Evolutionary conservation across 768 basidiomycete species (phyloP).

Genomic region (Chalciporus pseudorubinellus): DNA sequence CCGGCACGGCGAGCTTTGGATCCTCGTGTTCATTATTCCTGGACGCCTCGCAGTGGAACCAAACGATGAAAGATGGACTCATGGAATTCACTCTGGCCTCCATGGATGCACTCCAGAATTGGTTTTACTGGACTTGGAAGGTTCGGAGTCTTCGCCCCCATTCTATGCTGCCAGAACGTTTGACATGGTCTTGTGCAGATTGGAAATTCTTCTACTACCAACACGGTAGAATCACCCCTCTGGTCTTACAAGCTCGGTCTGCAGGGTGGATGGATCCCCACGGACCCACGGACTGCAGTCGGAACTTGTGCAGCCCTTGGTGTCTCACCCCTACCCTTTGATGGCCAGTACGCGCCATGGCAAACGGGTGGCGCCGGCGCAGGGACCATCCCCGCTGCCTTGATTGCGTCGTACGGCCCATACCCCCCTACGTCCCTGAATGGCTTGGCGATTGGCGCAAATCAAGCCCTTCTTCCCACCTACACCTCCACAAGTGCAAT

Average conservation of each 20-base stretch:
- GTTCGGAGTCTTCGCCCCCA: constrained; percentile 22
- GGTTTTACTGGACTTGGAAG: constrained; percentile 84
- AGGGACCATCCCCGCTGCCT: constrained; percentile 44
- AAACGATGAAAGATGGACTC: constrained; percentile 50
- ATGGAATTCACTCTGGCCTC: constrained; percentile 49
- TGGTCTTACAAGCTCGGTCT: constrained; percentile 76
- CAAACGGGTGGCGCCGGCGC: constrained; percentile 67
- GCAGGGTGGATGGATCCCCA: constrained; percentile 74
- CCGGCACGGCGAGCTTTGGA: constrained; percentile 25
- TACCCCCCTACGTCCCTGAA: constrained; percentile 57
- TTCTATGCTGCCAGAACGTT: not conserved
- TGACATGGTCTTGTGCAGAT: constrained; percentile 36
- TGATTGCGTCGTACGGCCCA: constrained; percentile 38
- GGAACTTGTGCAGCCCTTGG: constrained; percentile 66
- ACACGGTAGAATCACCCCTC: constrained; percentile 49
- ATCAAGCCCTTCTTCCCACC: constrained; percentile 46
- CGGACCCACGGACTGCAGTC: constrained; percentile 62
- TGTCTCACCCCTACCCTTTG: constrained; percentile 40
- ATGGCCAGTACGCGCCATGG: constrained; percentile 56
- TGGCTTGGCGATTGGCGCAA: constrained; percentile 39
- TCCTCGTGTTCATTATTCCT: constrained; percentile 41
- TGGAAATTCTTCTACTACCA: constrained; percentile 53
- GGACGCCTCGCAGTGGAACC: constrained; percentile 53
- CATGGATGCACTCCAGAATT: constrained; percentile 68
- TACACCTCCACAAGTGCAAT: constrained; percentile 62